Conservation (phyloP, 257 asterid species). For the Cordia subcordata region DNA sequence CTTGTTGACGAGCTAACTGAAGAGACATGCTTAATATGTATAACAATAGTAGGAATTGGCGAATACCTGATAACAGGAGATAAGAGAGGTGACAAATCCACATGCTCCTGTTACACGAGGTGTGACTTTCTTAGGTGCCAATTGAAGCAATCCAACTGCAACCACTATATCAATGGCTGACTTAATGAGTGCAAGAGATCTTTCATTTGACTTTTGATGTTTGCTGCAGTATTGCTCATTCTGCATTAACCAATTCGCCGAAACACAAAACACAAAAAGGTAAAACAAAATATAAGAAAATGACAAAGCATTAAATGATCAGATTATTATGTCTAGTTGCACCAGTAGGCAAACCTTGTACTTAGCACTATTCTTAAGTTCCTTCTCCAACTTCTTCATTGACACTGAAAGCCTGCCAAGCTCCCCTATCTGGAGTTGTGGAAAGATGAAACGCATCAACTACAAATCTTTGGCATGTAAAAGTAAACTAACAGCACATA, state of each 20-base stretch:
- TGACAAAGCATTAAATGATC: slow-evolving; percentile 7
- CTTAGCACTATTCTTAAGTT: slow-evolving; percentile 59
- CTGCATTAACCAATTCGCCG: slow-evolving; percentile 30
- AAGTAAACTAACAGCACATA: neutral
- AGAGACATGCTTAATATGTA: neutral
- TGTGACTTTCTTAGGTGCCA: slow-evolving; percentile 87
- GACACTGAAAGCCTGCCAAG: slow-evolving; percentile 76
- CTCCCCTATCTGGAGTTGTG: slow-evolving; percentile 60
- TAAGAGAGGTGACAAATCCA: slow-evolving; percentile 82
- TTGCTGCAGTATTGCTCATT: slow-evolving; percentile 57
- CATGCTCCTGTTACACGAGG: slow-evolving; percentile 95
- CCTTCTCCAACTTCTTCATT: slow-evolving; percentile 70
- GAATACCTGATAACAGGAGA: slow-evolving; percentile 95
- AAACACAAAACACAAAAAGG: slow-evolving; percentile 11
- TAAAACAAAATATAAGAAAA: slow-evolving; percentile 1
- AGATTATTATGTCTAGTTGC: slow-evolving; percentile 1
- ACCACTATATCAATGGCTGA: slow-evolving; percentile 80
- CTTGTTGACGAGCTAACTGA: no score
- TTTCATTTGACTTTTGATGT: slow-evolving; percentile 68
- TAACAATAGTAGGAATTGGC: neutral
- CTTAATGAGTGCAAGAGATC: slow-evolving; percentile 76
- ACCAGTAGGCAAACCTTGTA: slow-evolving; percentile 46
- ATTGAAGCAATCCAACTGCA: slow-evolving; percentile 91
- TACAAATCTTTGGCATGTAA: slow-evolving; percentile 2
- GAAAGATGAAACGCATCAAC: slow-evolving; percentile 10